Base-by-base conservation (phyloP, 805 yeast genomes). In the Nakazawaea wyomingensis region DNA sequence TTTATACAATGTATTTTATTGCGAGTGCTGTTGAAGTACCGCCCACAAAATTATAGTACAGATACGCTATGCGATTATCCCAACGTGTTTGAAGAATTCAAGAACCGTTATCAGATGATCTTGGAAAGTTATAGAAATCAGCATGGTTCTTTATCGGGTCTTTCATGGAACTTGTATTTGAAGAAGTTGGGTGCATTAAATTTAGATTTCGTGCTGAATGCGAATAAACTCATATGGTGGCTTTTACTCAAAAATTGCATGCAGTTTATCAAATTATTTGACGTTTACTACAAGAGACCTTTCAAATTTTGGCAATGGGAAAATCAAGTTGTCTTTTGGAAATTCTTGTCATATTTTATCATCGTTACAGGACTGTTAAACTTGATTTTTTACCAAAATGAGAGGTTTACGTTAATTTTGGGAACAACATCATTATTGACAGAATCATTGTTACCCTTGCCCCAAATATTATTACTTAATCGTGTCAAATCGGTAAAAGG, bases 281-380 rank as follows among this genome's bases (percentile, higher is more conserved):
- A 85, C 59, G 85, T 85, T 16, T 74, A 74, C 55, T 83, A 76
- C 54, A 65, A 68, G 42, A 66, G 95, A 46, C 81, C 88, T 1
- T 71, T 68, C 38, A 60, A 70, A 30, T 86, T 89, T 55, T 89
- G 96, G 96, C 95, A 87, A 60, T 89, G 96, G 96, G 68, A 72
- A 50, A 69, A 74, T 4, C 76, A 75, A 45, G 53, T 44, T 7
- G 63, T 58, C 30, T 85, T 76, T 59, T 85, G 88, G 89, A 66
- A 64, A 50, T 87, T 85, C 55, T 53, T 88, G 7, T 54, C 60
- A 0, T 54, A 62, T 5, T 82, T 80, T 50, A 49, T 60, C 8
- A 18, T 36, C 8, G 8, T 39, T 3, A 44, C 57, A 13, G 34
- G 50, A 1, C 16, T 41, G 8, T 20, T 49, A 5, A 63, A 61